Evolutionary conservation across 164 flowering plant genomes (phyloP).

Genomic region (Annona cherimola): DNA sequence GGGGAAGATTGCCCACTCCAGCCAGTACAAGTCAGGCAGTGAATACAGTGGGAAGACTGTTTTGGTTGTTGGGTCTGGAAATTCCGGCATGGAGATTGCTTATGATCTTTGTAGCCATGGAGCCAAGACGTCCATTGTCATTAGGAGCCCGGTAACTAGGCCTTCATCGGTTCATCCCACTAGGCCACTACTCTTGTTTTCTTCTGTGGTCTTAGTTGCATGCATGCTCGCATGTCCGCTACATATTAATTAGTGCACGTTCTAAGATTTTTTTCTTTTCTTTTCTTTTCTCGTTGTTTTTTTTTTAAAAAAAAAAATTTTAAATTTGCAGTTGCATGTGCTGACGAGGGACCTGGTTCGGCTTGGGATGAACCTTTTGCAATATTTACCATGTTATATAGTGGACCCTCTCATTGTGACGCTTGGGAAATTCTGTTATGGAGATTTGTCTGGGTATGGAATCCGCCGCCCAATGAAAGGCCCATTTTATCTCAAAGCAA

Average conservation of each 20-base stretch:
- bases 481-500: conserved; percentile 27
- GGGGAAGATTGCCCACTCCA: conserved; percentile 42
- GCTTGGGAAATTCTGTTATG: conserved; percentile 27
- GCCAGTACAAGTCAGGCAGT: conserved; percentile 37
- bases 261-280: background rate
- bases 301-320: no score
- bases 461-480: conserved; percentile 33
- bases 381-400: conserved; percentile 19
- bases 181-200: background rate
- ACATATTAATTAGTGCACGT: background rate
- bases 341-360: conserved; percentile 25
- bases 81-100: conserved; percentile 77
- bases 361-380: conserved; percentile 17
- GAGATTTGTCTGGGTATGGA: conserved; percentile 34
- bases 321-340: conserved; percentile 29
- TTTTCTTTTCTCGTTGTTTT: no score
- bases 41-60: conserved; percentile 29
- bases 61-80: conserved; percentile 69
- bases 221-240: background rate
- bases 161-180: background rate
- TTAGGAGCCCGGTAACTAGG: background rate
- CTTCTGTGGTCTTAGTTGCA: background rate
- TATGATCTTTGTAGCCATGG: conserved; percentile 36
- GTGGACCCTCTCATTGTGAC: conserved; percentile 24
- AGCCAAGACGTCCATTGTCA: conserved; percentile 39